A percentile compares a stretch with the other conserved stretches of the same genome.
Evolutionary conservation across 1,284 basidiomycete species (phyloP).

Genomic region (Ustilago loliicola): DNA sequence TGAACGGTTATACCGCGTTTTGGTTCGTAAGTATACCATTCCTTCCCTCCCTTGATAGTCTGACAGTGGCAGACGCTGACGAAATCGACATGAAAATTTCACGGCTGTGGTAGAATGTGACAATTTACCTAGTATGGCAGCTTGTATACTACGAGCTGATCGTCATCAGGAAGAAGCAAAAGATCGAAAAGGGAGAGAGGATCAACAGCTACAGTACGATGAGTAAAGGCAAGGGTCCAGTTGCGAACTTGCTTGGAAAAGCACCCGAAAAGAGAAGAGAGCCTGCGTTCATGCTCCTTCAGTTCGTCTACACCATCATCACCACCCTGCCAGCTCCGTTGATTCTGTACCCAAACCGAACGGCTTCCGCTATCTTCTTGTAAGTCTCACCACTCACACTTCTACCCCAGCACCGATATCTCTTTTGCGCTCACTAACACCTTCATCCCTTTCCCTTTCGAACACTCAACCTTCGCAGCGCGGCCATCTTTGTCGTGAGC

Average conservation of each 20-base stretch:
- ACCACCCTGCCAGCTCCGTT: constrained; percentile 88
- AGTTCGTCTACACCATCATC: constrained; percentile 82
- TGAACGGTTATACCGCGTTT: constrained; percentile 78
- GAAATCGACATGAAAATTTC: not conserved
- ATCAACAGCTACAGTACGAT: constrained; percentile 62
- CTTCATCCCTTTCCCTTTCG: too few species aligned
- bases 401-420: too few species aligned
- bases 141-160: constrained; percentile 75
- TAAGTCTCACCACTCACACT: too few species aligned
- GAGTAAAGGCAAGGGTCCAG: constrained; percentile 58
- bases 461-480: too few species aligned
- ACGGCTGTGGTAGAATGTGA: constrained; percentile 74
- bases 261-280: constrained; percentile 51
- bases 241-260: constrained; percentile 59
- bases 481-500: constrained; percentile 49
- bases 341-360: constrained; percentile 81
- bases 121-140: constrained; percentile 86
- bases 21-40: constrained; percentile 64
- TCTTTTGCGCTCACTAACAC: too few species aligned
- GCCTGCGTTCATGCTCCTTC: constrained; percentile 52
- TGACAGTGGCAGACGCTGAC: not conserved
- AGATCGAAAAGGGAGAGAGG: constrained; percentile 59
- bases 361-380: constrained; percentile 83
- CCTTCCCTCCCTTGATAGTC: not conserved
- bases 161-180: constrained; percentile 40